Percentiles rank a stretch among this genome's conserved stretches.
Conservation (phyloP, 2,329 filamentous ascomycete species). For the Cyphellophora attinorum region DNA sequence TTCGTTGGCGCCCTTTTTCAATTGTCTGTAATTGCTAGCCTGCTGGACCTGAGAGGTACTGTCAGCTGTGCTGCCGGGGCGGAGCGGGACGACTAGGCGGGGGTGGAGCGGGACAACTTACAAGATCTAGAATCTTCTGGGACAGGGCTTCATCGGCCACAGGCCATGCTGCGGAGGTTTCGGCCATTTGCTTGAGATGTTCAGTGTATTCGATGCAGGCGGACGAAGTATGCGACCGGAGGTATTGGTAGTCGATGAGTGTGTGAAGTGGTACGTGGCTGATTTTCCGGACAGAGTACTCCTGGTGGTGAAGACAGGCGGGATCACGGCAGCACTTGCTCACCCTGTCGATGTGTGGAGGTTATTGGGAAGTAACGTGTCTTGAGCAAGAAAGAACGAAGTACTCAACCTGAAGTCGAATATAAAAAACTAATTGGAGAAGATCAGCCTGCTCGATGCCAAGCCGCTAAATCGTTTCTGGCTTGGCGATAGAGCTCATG, state of each 20-base stretch:
- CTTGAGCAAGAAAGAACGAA: no score
- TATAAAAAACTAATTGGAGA: slow-evolving; percentile 1
- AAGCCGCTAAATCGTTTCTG: slow-evolving; percentile 2
- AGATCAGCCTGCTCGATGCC: not conserved
- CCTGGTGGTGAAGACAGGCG: not conserved
- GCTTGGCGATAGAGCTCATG: no score
- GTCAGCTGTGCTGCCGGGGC: slow-evolving; percentile 32
- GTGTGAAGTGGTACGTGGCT: no score
- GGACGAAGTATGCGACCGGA: not conserved
- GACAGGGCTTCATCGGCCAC: slow-evolving; percentile 64
- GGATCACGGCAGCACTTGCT: slow-evolving; percentile 18
- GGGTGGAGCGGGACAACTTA: slow-evolving; percentile 66
- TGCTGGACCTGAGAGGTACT: slow-evolving; percentile 74
- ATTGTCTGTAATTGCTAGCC: slow-evolving; percentile 49
- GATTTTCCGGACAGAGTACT: no score
- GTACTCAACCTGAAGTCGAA: no score
- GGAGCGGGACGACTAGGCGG: slow-evolving; percentile 25
- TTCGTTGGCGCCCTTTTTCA: slow-evolving; percentile 86
- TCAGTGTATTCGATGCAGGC: not conserved
- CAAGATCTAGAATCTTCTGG: slow-evolving; percentile 72
- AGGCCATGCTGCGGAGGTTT: slow-evolving; percentile 48
- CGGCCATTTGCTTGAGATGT: slow-evolving; percentile 30
- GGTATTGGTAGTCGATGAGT: no score
- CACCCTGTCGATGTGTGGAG: slow-evolving; percentile 24
- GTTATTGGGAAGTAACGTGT: no score